A percentile compares a stretch with the other conserved stretches of the same genome.
Conservation (phyloP, 495 filamentous ascomycete species). For the Xylaria bambusicola region DNA sequence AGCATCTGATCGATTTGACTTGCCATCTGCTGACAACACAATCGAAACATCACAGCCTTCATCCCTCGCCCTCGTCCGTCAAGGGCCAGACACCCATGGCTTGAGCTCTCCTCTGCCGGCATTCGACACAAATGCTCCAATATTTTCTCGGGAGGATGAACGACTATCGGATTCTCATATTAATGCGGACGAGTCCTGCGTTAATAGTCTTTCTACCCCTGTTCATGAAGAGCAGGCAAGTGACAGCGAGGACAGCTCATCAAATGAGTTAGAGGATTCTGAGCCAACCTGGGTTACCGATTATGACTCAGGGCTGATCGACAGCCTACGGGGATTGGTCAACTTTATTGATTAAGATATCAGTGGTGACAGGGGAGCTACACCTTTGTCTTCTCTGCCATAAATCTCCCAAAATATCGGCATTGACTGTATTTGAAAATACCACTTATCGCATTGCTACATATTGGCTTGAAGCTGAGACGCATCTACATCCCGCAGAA, state of each 20-base stretch:
- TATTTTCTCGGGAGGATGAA: not conserved
- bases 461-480: not conserved
- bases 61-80: not conserved
- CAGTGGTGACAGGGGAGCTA: not conserved
- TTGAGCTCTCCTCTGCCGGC: constrained; percentile 11
- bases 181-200: too few species aligned
- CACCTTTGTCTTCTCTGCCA: not conserved
- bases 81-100: not conserved
- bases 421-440: not conserved
- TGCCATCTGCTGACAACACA: constrained; percentile 14
- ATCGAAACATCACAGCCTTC: not conserved
- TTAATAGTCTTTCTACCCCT: not conserved
- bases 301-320: constrained; percentile 49
- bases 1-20: constrained; percentile 23
- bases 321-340: constrained; percentile 50
- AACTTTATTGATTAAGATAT: constrained; percentile 44
- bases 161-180: not conserved
- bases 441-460: not conserved
- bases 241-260: not conserved
- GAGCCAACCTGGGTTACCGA: constrained; percentile 51
- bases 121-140: not conserved
- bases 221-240: not conserved
- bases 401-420: not conserved
- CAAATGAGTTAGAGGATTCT: constrained; percentile 4
- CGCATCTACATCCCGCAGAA: too few species aligned